A percentile compares a stretch with the other conserved stretches of the same genome.
These are phyloP conservation scores for Deinandra increscens DNA, from an alignment of 129 eudicot species.

Conservation along the genomic window DNA sequence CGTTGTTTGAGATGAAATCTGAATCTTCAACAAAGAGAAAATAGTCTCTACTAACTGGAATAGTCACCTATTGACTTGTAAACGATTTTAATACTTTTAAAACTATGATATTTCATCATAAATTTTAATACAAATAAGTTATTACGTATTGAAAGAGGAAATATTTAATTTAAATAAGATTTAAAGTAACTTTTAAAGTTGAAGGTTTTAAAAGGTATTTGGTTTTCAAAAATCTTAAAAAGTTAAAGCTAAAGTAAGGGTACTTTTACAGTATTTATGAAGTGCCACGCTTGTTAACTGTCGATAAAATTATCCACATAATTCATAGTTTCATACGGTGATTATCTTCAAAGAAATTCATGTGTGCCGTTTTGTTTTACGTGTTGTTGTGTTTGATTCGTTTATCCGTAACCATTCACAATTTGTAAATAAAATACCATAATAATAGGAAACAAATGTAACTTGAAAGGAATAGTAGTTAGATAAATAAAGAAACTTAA, in stretches of 20 bases:
- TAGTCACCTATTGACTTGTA: too few species aligned
- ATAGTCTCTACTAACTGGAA: too few species aligned
- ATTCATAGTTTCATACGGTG: too few species aligned
- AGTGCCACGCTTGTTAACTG: neutral
- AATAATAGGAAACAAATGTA: too few species aligned
- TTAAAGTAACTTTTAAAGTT: constrained; percentile 2
- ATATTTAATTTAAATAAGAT: neutral
- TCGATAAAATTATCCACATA: neutral
- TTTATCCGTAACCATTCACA: too few species aligned
- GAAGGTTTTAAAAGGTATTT: neutral
- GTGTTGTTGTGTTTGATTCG: neutral
- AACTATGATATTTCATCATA: neutral
- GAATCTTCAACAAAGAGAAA: too few species aligned
- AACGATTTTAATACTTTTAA: neutral
- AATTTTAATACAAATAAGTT: neutral
- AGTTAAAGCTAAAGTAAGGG: constrained; percentile 13
- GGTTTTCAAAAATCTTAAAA: constrained; percentile 4
- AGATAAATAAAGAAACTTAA: too few species aligned
- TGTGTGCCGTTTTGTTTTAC: neutral
- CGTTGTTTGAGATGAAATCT: too few species aligned
- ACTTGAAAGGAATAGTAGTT: too few species aligned
- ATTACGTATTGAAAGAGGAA: neutral
- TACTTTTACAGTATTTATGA: constrained; percentile 3
- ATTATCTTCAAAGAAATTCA: neutral
- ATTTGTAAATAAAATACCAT: too few species aligned